Conservation (phyloP, 805 yeast genomes). For the Tetrapisispora namnaoensis region DNA sequence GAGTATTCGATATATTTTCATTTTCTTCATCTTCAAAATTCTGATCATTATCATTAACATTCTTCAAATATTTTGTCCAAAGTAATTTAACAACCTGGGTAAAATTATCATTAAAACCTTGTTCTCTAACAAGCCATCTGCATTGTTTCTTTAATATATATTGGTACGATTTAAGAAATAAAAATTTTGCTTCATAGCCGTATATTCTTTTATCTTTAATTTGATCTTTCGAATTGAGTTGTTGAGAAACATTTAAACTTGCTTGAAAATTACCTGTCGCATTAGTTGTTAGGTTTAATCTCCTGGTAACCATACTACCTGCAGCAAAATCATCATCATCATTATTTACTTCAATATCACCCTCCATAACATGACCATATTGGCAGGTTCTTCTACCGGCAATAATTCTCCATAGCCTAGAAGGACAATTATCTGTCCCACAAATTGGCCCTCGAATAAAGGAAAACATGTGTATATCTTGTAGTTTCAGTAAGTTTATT, state of each 20-base stretch:
- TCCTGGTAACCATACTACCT: constrained; percentile 38
- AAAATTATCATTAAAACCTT: constrained; percentile 24
- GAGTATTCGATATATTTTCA: constrained; percentile 1
- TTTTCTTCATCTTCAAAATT: constrained; percentile 9
- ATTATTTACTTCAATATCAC: constrained; percentile 68
- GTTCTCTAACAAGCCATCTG: constrained; percentile 29
- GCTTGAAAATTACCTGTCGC: constrained; percentile 33
- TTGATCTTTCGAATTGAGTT: constrained; percentile 9
- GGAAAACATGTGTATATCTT: constrained; percentile 19
- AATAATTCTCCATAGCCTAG: constrained; percentile 57
- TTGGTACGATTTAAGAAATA: constrained; percentile 42
- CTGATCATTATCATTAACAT: constrained; percentile 5
- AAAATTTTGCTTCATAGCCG: constrained; percentile 39
- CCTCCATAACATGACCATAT: constrained; percentile 82
- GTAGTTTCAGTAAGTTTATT: neutral
- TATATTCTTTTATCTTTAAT: constrained; percentile 26
- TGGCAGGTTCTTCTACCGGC: constrained; percentile 83
- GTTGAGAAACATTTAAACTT: constrained; percentile 24
- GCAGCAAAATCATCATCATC: constrained; percentile 55
- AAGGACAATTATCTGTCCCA: constrained; percentile 84
- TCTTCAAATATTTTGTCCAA: constrained; percentile 28
- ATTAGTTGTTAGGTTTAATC: constrained; percentile 43
- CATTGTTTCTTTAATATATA: constrained; percentile 41
- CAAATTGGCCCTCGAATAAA: constrained; percentile 74
- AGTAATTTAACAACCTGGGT: constrained; percentile 31